phyloP scores from a whole-genome alignment of 495 filamentous ascomycete species.

The Jackrogersella minutella region DNA sequence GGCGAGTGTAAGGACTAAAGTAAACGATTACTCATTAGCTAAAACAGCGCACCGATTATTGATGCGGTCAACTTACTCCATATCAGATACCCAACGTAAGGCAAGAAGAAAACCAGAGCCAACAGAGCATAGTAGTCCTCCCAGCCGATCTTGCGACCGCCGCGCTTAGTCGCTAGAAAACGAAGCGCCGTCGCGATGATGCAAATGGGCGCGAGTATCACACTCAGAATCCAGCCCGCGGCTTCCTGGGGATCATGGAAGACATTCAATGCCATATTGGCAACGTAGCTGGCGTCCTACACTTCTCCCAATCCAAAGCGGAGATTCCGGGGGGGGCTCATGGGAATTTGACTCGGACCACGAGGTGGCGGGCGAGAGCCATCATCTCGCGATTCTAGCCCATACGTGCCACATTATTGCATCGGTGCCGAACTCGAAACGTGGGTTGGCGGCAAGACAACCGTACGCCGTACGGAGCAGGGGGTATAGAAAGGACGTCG shows the following conservation, averaged over 20 bases:
- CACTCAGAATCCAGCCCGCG: slow-evolving; percentile 5
- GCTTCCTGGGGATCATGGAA: slow-evolving; percentile 10
- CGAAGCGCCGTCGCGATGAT: slow-evolving; percentile 19
- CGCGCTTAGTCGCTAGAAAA: slow-evolving; percentile 10
- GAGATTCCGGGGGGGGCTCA: background rate
- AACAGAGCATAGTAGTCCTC: slow-evolving; percentile 33
- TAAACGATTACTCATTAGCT: background rate
- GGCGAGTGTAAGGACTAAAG: background rate
- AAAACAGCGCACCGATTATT: background rate
- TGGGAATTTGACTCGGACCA: slow-evolving; percentile 1
- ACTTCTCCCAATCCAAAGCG: background rate
- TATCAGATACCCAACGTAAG: slow-evolving; percentile 2
- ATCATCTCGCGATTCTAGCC: background rate
- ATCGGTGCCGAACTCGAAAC: background rate
- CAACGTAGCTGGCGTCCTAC: background rate
- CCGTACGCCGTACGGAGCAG: background rate
- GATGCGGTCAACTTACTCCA: background rate
- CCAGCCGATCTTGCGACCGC: slow-evolving; percentile 12
- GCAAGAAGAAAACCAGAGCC: slow-evolving; percentile 11
- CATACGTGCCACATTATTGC: background rate
- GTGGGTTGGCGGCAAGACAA: background rate
- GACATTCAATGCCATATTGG: slow-evolving; percentile 5
- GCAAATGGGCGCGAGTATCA: slow-evolving; percentile 18
- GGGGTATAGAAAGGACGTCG: background rate
- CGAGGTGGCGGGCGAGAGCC: background rate